Percentiles rank a stretch among this genome's conserved stretches.
These are phyloP conservation scores for Echium plantagineum DNA, from an alignment of 257 asterid species.

Conservation along the genomic window DNA sequence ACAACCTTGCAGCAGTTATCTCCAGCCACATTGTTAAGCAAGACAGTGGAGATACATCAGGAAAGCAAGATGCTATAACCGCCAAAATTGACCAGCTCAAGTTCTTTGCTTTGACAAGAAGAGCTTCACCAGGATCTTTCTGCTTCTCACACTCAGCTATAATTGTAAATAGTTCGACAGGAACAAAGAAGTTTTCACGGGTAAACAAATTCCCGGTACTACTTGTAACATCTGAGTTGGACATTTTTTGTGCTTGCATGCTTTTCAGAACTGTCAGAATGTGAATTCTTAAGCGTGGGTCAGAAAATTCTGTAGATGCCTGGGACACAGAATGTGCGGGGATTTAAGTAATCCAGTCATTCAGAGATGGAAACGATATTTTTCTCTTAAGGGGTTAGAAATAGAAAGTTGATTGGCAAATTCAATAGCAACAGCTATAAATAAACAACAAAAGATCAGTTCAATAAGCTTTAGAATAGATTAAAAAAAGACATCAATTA, in stretches of 20 bases:
- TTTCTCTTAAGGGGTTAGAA: too few species aligned
- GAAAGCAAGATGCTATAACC: conserved; percentile 88
- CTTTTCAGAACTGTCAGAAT: conserved; percentile 75
- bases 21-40: conserved; percentile 96
- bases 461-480: too few species aligned
- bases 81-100: conserved; percentile 96
- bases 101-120: conserved; percentile 88
- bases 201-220: conserved; percentile 29
- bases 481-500: too few species aligned
- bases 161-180: conserved; percentile 84
- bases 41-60: conserved; percentile 74
- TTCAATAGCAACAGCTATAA: too few species aligned
- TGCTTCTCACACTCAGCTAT: conserved; percentile 86
- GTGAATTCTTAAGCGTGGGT: conserved; percentile 74
- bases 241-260: conserved; percentile 59
- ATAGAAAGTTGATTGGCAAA: too few species aligned
- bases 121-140: conserved; percentile 84
- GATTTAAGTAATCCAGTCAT: conserved; percentile 1
- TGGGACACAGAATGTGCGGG: conserved; percentile 25
- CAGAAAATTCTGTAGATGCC: conserved; percentile 83
- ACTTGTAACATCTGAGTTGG: conserved; percentile 11
- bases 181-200: conserved; percentile 45
- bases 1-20: conserved; percentile 92
- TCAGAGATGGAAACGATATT: too few species aligned
- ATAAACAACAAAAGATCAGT: too few species aligned